Evolutionary conservation across 805 yeast species (phyloP), one percentile per base, ranked within the genome.

Genomic region (Candida ficus): DNA sequence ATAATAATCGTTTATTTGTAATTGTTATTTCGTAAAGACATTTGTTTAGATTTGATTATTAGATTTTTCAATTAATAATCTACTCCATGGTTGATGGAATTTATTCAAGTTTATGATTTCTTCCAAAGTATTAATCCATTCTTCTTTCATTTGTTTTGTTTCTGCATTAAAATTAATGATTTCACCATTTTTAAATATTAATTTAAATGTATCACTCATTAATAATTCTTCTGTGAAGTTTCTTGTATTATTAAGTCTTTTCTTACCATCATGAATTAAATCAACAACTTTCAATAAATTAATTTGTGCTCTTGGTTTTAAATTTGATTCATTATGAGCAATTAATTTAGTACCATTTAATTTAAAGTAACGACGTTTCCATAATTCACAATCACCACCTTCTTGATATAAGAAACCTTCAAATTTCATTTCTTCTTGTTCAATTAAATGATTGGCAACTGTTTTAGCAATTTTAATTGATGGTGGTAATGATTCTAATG

Each of bases 101-200:
- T 64, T 68, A 58, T 79, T 80, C 48, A 72, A 64, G 40, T 66
- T 67, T 11, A 82, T 71, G 16, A 83, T 73, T 36, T 67, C 66
- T 43, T 80, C 80, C 42, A 90, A 60, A 1, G 70, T 60, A 4
- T 60, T 51, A 38, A 83, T 73, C 98, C 97, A 91, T 39, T 66
- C 64, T 25, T 62, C 56, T 62, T 80, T 83, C 35, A 78, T 83
- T 14, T 60, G 67, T 34, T 66, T 70, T 33, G 80, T 76, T 39
- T 87, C 93, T 14, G 96, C 91, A n/a, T 85, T 86, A 60, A 91
- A 86, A 48, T 80, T 85, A 38, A 90, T 83, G 4, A 76, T 67
- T 60, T 90, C 97, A 5, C 87, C 90, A 56, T 90, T 84, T 31
- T 76, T 72, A 60, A 90, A 90, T 46, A 68, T 65, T 36, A 90